Base-by-base conservation (phyloP, 1,139 yeast genomes). In the Candida labiduridarum region DNA sequence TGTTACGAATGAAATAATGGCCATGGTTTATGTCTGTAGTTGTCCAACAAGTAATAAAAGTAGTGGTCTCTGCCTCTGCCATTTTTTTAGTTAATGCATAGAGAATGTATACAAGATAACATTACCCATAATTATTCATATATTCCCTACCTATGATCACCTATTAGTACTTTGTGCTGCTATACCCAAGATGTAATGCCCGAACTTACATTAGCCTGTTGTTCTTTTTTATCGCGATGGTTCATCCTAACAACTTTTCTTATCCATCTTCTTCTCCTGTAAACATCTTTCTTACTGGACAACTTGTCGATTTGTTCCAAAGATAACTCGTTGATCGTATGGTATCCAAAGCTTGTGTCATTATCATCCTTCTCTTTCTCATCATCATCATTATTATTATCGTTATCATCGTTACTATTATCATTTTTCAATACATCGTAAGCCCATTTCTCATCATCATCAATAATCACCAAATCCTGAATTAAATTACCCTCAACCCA, bases 371-470 rank as follows among this genome's bases (percentile, higher is more conserved):
- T 54, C 49, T 35, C 53, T 36, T 18, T 16, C 38, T 27, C 33
- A n/a, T 47, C 25, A 30, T 30, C 34, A 12, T 19, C 22, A n/a
- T 27, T 35, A 14, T 56, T 59, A 15, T 27, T 31, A 16, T 55
- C 50, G 39, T 41, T 12, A 16, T 56, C 57, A 18, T 53, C 59
- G 38, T 59, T 55, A 49, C 60, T 56, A 6, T 34, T 33, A 27
- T 27, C 14, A 14, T 46, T 36, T 5, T 27, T 19, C 3, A 44
- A 18, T 22, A 51, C 34, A 64, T 87, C 95, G 63, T 87, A 87
- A 16, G 85, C 91, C 94, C 94, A 87, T 65, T 87, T 87, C 42
- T 85, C 87, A 49, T 83, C 89, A 35, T 79, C 72, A 64, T 87
- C 92, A 35, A 85, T 73, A 41, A 72, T 74, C 9, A 85, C 83